phyloP scores from a whole-genome alignment of 2,329 filamentous ascomycete species.

The Coleophoma eucalyptorum region DNA sequence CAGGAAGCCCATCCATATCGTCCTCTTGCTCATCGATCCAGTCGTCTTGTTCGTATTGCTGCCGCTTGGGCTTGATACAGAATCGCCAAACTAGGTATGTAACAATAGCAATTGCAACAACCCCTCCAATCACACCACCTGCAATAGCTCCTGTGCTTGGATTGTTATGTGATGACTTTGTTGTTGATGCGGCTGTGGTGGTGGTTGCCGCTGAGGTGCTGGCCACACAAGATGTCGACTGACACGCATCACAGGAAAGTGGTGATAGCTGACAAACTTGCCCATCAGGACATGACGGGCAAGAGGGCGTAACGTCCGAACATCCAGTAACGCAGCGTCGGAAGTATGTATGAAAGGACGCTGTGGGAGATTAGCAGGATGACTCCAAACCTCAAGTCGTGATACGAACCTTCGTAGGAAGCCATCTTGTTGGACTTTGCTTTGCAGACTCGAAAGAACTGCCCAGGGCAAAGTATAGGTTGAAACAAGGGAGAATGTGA shows the following conservation, averaged over 20 bases:
- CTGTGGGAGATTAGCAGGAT: constrained; percentile 8
- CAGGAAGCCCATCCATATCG: constrained; percentile 44
- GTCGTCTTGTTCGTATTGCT: constrained; percentile 56
- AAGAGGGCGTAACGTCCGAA: constrained; percentile 45
- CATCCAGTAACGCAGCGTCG: constrained; percentile 56
- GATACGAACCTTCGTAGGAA: not conserved
- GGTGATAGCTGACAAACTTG: constrained; percentile 57
- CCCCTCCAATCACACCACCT: constrained; percentile 83
- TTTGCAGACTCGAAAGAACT: not conserved
- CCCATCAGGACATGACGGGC: constrained; percentile 52
- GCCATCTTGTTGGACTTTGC: not conserved
- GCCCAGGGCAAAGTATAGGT: not conserved
- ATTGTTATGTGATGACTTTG: constrained; percentile 33
- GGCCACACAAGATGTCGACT: constrained; percentile 49
- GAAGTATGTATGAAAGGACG: constrained; percentile 36
- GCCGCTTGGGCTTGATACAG: constrained; percentile 76
- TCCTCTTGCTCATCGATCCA: constrained; percentile 48
- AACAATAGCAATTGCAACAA: constrained; percentile 69
- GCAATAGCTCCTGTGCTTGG: constrained; percentile 82
- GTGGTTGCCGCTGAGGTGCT: constrained; percentile 23
- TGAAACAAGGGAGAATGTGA: not conserved
- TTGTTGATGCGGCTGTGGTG: constrained; percentile 13
- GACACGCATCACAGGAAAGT: constrained; percentile 56
- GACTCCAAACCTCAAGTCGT: too few species aligned
- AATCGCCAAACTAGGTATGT: constrained; percentile 85